Conservation (phyloP, 2,329 filamentous ascomycete species). For the Aciculosporium take region DNA sequence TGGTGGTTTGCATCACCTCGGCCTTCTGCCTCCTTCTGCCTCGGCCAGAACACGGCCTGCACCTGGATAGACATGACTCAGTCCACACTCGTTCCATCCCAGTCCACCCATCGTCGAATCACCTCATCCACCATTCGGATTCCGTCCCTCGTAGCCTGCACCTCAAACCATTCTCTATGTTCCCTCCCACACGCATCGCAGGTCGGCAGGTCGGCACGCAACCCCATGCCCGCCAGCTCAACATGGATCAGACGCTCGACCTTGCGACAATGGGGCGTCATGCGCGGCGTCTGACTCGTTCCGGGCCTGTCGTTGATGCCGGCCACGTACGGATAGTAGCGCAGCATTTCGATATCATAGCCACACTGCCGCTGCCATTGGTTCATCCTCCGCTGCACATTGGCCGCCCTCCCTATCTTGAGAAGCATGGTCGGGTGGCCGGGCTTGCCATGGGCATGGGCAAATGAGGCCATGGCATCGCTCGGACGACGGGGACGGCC, state of each 20-base stretch:
- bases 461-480: conserved; percentile 40
- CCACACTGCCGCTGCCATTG: conserved; percentile 92
- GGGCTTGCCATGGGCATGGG: conserved; percentile 16
- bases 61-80: not conserved
- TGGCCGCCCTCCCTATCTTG: conserved; percentile 55
- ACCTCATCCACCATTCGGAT: conserved; percentile 54
- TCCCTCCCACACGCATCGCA: conserved; percentile 71
- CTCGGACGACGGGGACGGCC: conserved; percentile 33
- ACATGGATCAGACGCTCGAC: conserved; percentile 86
- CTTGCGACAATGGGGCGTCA: conserved; percentile 72
- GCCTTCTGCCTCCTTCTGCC: too few relatives aligned
- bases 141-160: conserved; percentile 58
- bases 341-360: conserved; percentile 72
- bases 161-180: conserved; percentile 92
- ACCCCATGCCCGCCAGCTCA: conserved; percentile 55
- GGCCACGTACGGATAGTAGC: conserved; percentile 76
- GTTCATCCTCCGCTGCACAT: conserved; percentile 80
- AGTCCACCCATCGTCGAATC: conserved; percentile 72
- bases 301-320: conserved; percentile 19
- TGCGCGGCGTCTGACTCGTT: conserved; percentile 33
- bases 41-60: too few relatives aligned
- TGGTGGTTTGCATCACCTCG: not conserved
- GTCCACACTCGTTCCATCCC: conserved; percentile 45
- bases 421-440: conserved; percentile 48
- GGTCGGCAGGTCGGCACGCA: conserved; percentile 37